Evolutionary conservation across 768 basidiomycete species (phyloP), one percentile per base, ranked within the genome.

Genomic region (Inosperma sp.): DNA sequence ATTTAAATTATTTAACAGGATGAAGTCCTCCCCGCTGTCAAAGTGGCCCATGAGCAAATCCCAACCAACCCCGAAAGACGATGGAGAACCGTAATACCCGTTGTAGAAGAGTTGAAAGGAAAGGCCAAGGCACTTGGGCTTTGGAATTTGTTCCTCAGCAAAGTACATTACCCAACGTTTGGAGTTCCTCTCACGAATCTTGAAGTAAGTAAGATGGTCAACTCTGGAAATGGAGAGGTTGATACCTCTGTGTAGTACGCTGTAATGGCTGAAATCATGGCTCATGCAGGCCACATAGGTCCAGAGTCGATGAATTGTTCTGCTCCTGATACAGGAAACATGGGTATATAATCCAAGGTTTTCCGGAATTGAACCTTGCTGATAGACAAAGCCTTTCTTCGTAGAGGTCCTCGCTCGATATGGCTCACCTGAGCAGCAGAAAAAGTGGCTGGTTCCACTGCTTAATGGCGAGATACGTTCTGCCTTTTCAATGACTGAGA

Each of bases 61-160:
- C 89, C 95, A 3, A 68, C 70, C 37, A 86, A 93, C 65, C 81
- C 81, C 2, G 79, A 63, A 52, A 74, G 72, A 59, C 82, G 91
- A 45, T 98, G 95, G 95, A 78, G 86, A 70, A 86, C 84, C 7
- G 74, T 91, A 58, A 81, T 93, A 23, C 84, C 87, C 2, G 69
- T 96, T 56, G 72, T 95, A 49, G 85, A 81, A 57, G 86, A 88
- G 49, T 78, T 99, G 57, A 96, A 98, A 72, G 75, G 62, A 54
- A 91, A 88, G 66, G 96, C 95, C 0, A 89, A 84, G 71, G 79
- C 81, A 62, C 80, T 83, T 22, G 96, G 96, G 3, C 76, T 99
- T 31, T 99, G 96, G 96, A 98, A 98, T 64, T 76, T 99, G 30
- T 98, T 97, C 76, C 75, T 98, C 55, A 93, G 89, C 79, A 92